Conservation (phyloP, 169 alveolate genomes). For the Plasmodium fragile region DNA sequence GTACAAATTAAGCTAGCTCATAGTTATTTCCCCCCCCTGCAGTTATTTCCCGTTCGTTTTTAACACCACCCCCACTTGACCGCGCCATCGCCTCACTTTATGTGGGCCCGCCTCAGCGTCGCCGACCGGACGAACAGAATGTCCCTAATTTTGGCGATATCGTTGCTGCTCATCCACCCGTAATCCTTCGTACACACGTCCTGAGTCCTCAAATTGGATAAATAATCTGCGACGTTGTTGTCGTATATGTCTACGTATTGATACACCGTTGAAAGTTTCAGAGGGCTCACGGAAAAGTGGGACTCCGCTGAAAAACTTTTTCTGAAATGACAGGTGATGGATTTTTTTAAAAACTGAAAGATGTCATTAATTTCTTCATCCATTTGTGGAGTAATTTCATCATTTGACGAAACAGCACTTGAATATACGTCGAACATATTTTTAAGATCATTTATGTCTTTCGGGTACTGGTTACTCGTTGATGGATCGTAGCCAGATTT, state of each 20-base stretch:
- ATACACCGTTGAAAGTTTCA: slow-evolving; percentile 81
- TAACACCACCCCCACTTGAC: neutral
- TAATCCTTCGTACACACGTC: slow-evolving; percentile 70
- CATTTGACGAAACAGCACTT: slow-evolving; percentile 89
- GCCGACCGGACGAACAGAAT: slow-evolving; percentile 50
- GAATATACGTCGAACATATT: slow-evolving; percentile 87
- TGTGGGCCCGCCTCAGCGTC: slow-evolving; percentile 50
- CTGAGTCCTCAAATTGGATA: slow-evolving; percentile 63
- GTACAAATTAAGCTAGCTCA: neutral
- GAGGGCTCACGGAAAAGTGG: slow-evolving; percentile 84
- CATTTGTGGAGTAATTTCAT: slow-evolving; percentile 72
- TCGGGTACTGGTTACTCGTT: neutral
- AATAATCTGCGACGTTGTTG: slow-evolving; percentile 87
- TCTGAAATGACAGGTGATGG: slow-evolving; percentile 90
- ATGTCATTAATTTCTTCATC: slow-evolving; percentile 49
- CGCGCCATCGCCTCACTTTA: slow-evolving; percentile 7
- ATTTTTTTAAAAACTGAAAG: slow-evolving; percentile 58
- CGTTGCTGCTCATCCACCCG: slow-evolving; percentile 69
- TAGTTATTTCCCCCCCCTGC: neutral
- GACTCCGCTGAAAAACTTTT: slow-evolving; percentile 94
- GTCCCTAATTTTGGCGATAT: slow-evolving; percentile 55
- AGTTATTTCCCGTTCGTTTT: neutral
- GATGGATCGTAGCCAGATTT: neutral
- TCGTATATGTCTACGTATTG: slow-evolving; percentile 86
- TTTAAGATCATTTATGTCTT: slow-evolving; percentile 80